Evolutionary conservation across 2,329 filamentous ascomycete species (phyloP).

Genomic region (Xylariaceae sp.): DNA sequence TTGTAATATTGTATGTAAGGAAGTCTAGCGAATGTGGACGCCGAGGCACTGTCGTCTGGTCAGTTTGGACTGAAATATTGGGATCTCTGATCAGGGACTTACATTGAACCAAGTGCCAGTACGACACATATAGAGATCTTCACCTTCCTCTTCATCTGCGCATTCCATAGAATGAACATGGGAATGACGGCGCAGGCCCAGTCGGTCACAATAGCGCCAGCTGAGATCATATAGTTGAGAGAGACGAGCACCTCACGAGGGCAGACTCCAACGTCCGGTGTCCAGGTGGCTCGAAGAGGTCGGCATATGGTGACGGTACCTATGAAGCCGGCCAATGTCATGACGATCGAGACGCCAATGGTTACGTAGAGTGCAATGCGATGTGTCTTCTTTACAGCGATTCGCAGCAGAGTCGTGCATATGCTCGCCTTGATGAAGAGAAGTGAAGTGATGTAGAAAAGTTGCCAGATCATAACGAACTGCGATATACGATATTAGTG

Average conservation of each 20-base stretch:
- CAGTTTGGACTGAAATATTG: neutral
- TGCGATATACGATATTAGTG: neutral
- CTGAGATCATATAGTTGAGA: slow-evolving; percentile 6
- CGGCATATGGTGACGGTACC: slow-evolving; percentile 3
- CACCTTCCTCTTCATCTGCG: slow-evolving; percentile 5
- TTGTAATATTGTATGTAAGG: slow-evolving; percentile 6
- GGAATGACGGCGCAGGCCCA: slow-evolving; percentile 8
- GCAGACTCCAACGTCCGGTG: neutral
- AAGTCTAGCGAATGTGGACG: slow-evolving; percentile 4
- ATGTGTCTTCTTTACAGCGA: slow-evolving; percentile 4
- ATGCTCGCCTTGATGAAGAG: slow-evolving; percentile 6
- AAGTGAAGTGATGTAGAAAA: slow-evolving; percentile 3
- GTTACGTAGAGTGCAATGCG: slow-evolving; percentile 2
- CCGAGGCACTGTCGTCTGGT: slow-evolving; percentile 1
- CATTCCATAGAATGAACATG: slow-evolving; percentile 7
- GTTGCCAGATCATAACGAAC: slow-evolving; percentile 7
- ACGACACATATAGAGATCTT: slow-evolving; percentile 6
- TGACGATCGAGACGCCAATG: slow-evolving; percentile 1
- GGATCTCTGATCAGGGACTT: neutral
- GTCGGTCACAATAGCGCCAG: slow-evolving; percentile 6
- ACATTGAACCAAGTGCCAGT: slow-evolving; percentile 4
- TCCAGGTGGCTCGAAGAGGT: slow-evolving; percentile 4
- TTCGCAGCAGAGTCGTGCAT: slow-evolving; percentile 6
- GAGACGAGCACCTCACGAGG: neutral
- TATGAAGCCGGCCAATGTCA: slow-evolving; percentile 2